Base-by-base conservation (phyloP, 768 basidiomycete species). In the Sporobolomyces phaffii region DNA sequence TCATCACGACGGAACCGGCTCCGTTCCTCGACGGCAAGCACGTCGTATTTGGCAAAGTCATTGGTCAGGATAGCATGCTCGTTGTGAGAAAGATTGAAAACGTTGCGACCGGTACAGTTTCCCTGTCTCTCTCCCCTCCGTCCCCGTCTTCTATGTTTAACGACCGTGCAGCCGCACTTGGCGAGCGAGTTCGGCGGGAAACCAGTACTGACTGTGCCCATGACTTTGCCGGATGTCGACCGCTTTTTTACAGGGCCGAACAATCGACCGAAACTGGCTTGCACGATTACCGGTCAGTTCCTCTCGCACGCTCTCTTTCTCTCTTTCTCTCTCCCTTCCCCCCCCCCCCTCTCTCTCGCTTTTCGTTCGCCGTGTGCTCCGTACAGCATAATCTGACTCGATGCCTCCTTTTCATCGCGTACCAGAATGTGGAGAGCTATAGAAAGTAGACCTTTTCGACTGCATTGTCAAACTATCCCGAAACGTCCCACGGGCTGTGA, bases 81-180 rank as follows among this genome's bases (percentile, higher is more conserved):
- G 94, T 91, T 5, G 81, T 99, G 56, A 83, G 94, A 70, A 98
- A 97, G 77, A 90, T 99, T 62, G 96, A 99, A 80, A 90, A 92
- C 70, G 91, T 97, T 0, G 84, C 92, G 13, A 97, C 91, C 0
- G 80, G 80, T 53, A 68, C n/a, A 38, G 65, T 54, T n/a, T 34
- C 24, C 33, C 5, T 11, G 11, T 7, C 43, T 13, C 43, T 10
- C 43, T 44, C 43, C 7, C 10, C 22, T n/a, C 15, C 20, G n/a
- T n/a, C n/a, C n/a, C n/a, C n/a, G n/a, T n/a, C n/a, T n/a, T n/a
- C n/a, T n/a, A n/a, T n/a, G n/a, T n/a, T n/a, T n/a, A n/a, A n/a
- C n/a, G n/a, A n/a, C n/a, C n/a, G n/a, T n/a, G n/a, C n/a, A n/a
- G n/a, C n/a, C n/a, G n/a, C n/a, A n/a, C n/a, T n/a, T n/a, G n/a